Evolutionary conservation across 2,329 filamentous ascomycete genomes (phyloP).

Genomic region (Pseudogymnoascus sp.): DNA sequence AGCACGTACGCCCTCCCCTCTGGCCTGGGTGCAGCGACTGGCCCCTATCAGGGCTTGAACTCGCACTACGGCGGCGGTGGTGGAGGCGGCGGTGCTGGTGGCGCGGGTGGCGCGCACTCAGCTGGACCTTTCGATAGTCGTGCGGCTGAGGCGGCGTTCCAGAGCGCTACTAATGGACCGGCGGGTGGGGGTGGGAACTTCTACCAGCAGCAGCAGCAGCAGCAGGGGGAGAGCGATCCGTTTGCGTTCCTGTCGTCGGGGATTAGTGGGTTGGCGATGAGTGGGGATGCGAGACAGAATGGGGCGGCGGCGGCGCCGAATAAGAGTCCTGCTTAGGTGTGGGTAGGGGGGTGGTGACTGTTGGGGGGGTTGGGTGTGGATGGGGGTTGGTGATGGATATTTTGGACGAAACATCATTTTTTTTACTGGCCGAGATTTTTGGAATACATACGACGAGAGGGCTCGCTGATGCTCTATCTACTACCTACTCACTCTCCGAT

Average conservation of each 20-base stretch:
- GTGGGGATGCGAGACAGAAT: conserved; percentile 54
- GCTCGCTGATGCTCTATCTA: too few relatives aligned
- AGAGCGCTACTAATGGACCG: conserved; percentile 73
- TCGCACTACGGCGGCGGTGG: conserved; percentile 49
- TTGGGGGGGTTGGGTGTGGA: too few relatives aligned
- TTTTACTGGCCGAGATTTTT: too few relatives aligned
- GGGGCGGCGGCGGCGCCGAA: conserved; percentile 34
- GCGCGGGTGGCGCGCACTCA: conserved; percentile 68
- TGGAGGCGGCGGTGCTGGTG: conserved; percentile 38
- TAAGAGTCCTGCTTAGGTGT: conserved; percentile 27
- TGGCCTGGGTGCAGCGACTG: conserved; percentile 68
- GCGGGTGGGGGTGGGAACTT: conserved; percentile 68
- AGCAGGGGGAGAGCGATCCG: conserved; percentile 58
- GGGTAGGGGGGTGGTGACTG: too few relatives aligned
- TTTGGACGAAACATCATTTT: too few relatives aligned
- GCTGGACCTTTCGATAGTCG: conserved; percentile 87
- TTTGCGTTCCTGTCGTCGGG: conserved; percentile 72
- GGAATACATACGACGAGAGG: too few relatives aligned
- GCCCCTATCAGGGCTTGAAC: conserved; percentile 68
- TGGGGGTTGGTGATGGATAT: too few relatives aligned
- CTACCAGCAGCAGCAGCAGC: conserved; percentile 37
- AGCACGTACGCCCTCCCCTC: conserved; percentile 87
- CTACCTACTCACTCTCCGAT: too few relatives aligned
- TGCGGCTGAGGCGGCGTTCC: conserved; percentile 88
- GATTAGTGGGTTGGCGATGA: conserved; percentile 64